Conservation (phyloP, 441 rosid species). For the Capsella rubella region DNA sequence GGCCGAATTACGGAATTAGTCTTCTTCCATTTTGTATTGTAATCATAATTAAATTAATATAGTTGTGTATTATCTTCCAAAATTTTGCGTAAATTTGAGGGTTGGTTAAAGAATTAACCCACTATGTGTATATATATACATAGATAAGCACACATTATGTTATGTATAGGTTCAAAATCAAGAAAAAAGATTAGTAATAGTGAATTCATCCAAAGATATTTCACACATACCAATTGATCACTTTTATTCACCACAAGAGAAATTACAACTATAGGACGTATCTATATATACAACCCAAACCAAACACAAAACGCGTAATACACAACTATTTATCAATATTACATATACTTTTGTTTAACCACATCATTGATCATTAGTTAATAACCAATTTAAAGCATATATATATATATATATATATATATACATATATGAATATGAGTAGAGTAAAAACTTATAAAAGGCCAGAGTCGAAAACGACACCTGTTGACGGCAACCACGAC, state of each 20-base stretch:
- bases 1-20: too few relatives aligned
- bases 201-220: neutral
- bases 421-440: too few relatives aligned
- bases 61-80: too few relatives aligned
- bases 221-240: conserved; percentile 5
- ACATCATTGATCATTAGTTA: conserved; percentile 2
- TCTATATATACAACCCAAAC: neutral
- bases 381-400: conserved; percentile 17
- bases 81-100: too few relatives aligned
- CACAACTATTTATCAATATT: neutral
- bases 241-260: conserved; percentile 19
- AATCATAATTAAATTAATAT: too few relatives aligned
- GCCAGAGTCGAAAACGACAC: conserved; percentile 47
- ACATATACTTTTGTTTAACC: neutral
- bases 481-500: conserved; percentile 50
- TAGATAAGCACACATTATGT: too few relatives aligned
- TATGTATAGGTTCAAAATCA: neutral
- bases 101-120: too few relatives aligned
- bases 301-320: conserved; percentile 5
- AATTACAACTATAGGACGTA: conserved; percentile 15
- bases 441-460: conserved; percentile 25
- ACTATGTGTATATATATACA: too few relatives aligned
- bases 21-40: too few relatives aligned
- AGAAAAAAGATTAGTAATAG: neutral
- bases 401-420: too few relatives aligned